These are phyloP conservation scores for Lactarius quietus DNA, from an alignment of 768 basidiomycete species.

Conservation along the genomic window DNA sequence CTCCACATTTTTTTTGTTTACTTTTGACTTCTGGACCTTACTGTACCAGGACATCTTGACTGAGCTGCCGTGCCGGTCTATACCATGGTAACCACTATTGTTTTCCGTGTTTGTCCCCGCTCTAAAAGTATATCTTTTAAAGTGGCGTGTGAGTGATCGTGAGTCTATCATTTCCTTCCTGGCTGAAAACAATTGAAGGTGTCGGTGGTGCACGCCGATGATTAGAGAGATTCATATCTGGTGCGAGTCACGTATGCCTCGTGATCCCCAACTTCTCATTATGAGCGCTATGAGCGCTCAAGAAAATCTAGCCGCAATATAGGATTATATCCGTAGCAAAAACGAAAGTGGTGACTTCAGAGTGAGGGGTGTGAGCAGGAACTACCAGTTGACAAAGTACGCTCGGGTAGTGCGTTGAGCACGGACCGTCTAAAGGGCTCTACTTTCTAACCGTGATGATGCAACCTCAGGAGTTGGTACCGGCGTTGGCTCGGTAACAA, in stretches of 20 bases:
- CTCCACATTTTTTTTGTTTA: too few species aligned
- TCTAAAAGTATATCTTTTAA: too few species aligned
- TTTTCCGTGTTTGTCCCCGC: too few species aligned
- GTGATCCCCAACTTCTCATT: constrained; percentile 29
- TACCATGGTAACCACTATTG: too few species aligned
- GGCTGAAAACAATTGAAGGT: neutral
- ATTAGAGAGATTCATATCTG: constrained; percentile 47
- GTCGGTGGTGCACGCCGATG: constrained; percentile 44
- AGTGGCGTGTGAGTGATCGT: too few species aligned
- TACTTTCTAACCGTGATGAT: constrained; percentile 39
- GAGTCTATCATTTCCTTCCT: too few species aligned
- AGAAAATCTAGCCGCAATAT: neutral
- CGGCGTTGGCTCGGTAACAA: constrained; percentile 34
- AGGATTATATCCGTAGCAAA: neutral
- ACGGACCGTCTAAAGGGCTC: constrained; percentile 10
- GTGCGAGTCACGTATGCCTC: constrained; percentile 70
- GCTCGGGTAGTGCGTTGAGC: constrained; percentile 2
- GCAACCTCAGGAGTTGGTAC: constrained; percentile 48
- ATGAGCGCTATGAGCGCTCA: neutral
- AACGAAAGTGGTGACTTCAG: constrained; percentile 3
- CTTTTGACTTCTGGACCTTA: too few species aligned
- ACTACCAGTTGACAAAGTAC: constrained; percentile 15
- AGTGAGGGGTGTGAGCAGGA: constrained; percentile 4
- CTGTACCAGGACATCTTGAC: too few species aligned
- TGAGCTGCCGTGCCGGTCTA: too few species aligned